Base-by-base conservation (phyloP, 345 rosid genomes). In the Ceriops zippeliana region DNA sequence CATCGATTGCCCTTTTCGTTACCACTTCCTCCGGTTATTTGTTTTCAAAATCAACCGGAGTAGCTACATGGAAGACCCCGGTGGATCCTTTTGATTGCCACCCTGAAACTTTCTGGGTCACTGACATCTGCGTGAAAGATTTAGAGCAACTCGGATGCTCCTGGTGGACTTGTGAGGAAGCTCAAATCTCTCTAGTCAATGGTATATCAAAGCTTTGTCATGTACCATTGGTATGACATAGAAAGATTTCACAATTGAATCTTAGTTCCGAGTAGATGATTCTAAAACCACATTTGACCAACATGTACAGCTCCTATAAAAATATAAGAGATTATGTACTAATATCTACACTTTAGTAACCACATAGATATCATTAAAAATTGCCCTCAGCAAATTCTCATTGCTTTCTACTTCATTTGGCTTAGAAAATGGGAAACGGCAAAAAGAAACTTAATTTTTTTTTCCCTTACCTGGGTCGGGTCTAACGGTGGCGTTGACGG, bases 81-180 rank as follows among this genome's bases (percentile, higher is more conserved):
- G 17, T 28, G 57, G 80, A 78, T 11, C 71, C 84, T 9, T 46
- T 34, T 34, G 19, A 81, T 69, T 13, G 82, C 82, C 0, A 16
- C 57, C 6, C 19, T 21, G 35, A 81, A 81, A 63, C 77, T 81
- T 34, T 59, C 56, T 0, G 82, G 84, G 63, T 68, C 65, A 5
- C 32, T 35, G 6, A 81, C 77, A 30, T 78, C 79, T n/a, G 81
- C 74, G 0, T 67, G 34, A 34, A 77, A 66, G 34, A 69, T 77
- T 49, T 75, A 46, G 22, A 91, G 96, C 58, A 74, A 77, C 65
- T 80, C 72, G 1, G 82, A 61, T 69, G 96, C 96, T 51, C 80
- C 82, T 6, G 84, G 87, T 21, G 85, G 83, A 61, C 61, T 82
- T 49, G 83, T 88, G 56, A 83, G 75, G 84, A 81, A 86, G 75